These are phyloP conservation scores for Pulicaria dysenterica DNA, from an alignment of 129 eudicot genomes.

Conservation along the genomic window DNA sequence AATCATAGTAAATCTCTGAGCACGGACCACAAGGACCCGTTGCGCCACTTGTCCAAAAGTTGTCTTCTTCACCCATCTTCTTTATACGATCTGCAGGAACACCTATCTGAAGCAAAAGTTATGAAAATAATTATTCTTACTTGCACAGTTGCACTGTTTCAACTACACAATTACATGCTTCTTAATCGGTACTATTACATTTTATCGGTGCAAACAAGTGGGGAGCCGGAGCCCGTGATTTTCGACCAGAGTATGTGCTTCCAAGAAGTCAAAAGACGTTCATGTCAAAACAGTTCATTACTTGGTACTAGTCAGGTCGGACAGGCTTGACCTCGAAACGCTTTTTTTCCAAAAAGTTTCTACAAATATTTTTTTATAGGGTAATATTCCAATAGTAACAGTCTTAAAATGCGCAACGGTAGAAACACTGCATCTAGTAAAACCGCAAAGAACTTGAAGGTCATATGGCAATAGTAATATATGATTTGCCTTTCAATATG, in stretches of 20 bases:
- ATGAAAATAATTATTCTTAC: background rate
- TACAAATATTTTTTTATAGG: background rate
- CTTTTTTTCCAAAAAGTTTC: background rate
- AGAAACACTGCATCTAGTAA: too few species aligned
- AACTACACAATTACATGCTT: too few species aligned
- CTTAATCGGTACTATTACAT: background rate
- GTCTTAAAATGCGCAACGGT: too few species aligned
- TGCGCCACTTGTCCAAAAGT: constrained; percentile 94
- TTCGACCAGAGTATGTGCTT: background rate
- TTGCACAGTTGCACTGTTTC: too few species aligned
- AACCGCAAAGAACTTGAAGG: too few species aligned
- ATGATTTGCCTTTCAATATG: too few species aligned
- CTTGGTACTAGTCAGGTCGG: background rate
- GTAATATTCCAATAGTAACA: too few species aligned
- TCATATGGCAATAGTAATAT: too few species aligned
- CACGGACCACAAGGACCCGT: constrained; percentile 99
- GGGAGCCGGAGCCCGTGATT: background rate
- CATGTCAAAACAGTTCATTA: background rate
- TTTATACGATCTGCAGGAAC: constrained; percentile 78
- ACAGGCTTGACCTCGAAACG: too few species aligned
- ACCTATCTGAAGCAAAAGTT: constrained; percentile 63
- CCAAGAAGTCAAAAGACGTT: background rate
- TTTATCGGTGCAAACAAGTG: background rate
- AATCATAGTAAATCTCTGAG: constrained; percentile 95
- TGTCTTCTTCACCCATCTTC: constrained; percentile 94